Conservation (phyloP, 306 rosid species). For the Crotalaria pallida region DNA sequence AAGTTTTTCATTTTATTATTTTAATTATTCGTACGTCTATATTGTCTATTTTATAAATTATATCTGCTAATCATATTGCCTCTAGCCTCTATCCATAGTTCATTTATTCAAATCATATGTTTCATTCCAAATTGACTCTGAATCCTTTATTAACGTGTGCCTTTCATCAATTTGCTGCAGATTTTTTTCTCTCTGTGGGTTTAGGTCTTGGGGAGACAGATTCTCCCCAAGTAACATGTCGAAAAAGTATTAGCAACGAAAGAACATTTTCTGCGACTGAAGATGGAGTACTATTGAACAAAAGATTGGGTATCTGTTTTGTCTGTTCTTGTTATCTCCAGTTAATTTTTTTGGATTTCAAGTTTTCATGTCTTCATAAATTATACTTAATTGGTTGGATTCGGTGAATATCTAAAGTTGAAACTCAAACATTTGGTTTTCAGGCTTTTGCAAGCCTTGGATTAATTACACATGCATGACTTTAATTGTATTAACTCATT, state of each 20-base stretch:
- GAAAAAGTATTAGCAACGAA: conserved; percentile 90
- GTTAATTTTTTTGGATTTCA: background rate
- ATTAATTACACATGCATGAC: background rate
- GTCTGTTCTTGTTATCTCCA: background rate
- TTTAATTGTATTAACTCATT: too few relatives aligned
- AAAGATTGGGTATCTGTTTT: conserved; percentile 52
- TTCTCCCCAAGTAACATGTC: conserved; percentile 56
- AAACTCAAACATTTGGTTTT: background rate
- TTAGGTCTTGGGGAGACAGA: conserved; percentile 80
- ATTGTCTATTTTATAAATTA: background rate
- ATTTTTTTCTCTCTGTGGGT: conserved; percentile 83
- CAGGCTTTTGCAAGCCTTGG: too few relatives aligned
- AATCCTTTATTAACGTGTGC: conserved; percentile 10
- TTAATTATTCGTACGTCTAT: background rate
- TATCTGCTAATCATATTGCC: background rate
- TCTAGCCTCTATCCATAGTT: background rate
- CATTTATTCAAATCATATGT: background rate
- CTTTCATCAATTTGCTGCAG: conserved; percentile 43
- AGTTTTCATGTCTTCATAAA: background rate
- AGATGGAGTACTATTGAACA: conserved; percentile 47
- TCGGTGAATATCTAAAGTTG: background rate
- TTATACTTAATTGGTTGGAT: conserved; percentile 7
- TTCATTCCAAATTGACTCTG: conserved; percentile 4
- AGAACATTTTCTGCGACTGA: conserved; percentile 84
- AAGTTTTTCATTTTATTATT: background rate